Evolutionary conservation across 2,329 filamentous ascomycete species (phyloP), one percentile per base, ranked within the genome.

Genomic region (Phoma sp.): DNA sequence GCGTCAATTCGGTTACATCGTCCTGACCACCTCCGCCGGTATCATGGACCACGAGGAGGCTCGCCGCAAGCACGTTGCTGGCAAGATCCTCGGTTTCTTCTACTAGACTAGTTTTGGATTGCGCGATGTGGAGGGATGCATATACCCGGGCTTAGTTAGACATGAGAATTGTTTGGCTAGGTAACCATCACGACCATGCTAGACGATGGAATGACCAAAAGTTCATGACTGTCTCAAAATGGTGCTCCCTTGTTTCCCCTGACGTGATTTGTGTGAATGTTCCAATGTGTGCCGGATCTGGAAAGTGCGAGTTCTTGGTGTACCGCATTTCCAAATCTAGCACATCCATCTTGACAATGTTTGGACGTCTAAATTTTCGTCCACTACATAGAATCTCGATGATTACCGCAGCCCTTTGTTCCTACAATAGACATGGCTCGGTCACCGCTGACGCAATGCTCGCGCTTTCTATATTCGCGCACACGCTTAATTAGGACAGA

Each of bases 1-100:
- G 69, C 95, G 95, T 97, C 95, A 99, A 84, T 99, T 99, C 87
- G 95, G 95, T 77, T 97, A 92, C 84, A 92, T 99, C 77, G 92
- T 99, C 82, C 90, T 99, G 76, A 99, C 95, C 81, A 99, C 95
- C 82, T 97, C 93, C 59, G 92, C 95, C 65, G 95, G 95, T 81
- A 99, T 99, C 82, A 98, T 99, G 93, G 95, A 99, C 85, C 95
- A 99, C 85, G 95, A 99, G 87, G 95, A 99, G 88, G 95, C 95
- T 71, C 87, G 95, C 78, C 87, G 95, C 81, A 98, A 98, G 89
- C 95, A 99, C 85, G 95, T 98, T 77, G 88, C 93, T 72, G 95
- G 95, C 83, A 99, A 99, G 89, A 91, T 99, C 82, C 91, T 98
- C 74, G 95, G 95, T 75, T 99, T 98, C 89, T 97, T 97, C 87